phyloP scores from a whole-genome alignment of 176 grass and related monocot genomes.

The Bonia amplexicaulis region DNA sequence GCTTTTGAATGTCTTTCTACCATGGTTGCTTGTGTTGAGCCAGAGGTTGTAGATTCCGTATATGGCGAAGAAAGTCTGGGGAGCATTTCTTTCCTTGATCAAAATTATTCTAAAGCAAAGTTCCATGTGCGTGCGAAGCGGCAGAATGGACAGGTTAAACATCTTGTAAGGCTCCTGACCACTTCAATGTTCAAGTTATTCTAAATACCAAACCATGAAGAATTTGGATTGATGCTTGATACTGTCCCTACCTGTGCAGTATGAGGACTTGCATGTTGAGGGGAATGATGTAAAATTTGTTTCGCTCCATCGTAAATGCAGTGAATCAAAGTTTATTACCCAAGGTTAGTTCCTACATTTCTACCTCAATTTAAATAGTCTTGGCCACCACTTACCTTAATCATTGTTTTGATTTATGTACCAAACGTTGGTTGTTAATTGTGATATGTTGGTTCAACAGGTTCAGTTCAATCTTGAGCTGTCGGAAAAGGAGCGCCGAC shows the following conservation, averaged over 20 bases:
- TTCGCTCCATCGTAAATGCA: no score
- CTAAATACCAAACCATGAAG: no score
- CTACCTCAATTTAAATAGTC: no score
- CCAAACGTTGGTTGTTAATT: neutral
- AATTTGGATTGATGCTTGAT: no score
- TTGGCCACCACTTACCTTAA: neutral
- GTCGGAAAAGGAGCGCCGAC: constrained; percentile 80
- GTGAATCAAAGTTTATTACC: no score
- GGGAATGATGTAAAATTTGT: no score
- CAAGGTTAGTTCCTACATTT: no score
- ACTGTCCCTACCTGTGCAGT: no score
- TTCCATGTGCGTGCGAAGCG: constrained; percentile 62
- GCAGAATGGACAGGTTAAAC: constrained; percentile 82
- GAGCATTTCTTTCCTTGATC: constrained; percentile 47
- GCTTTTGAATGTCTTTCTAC: constrained; percentile 78
- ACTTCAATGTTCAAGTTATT: neutral
- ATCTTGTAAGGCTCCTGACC: constrained; percentile 49
- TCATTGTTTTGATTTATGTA: neutral
- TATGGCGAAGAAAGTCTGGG: constrained; percentile 38
- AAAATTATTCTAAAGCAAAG: constrained; percentile 68
- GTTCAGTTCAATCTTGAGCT: constrained; percentile 94
- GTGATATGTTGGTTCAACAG: constrained; percentile 40
- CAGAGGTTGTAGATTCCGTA: constrained; percentile 42
- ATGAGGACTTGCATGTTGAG: no score
- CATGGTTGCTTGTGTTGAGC: constrained; percentile 69